Percentiles rank a stretch among this genome's conserved stretches.
These are phyloP conservation scores for Rhizomucor miehei DNA, from an alignment of 371 early-diverging fungal species.

Conservation along the genomic window DNA sequence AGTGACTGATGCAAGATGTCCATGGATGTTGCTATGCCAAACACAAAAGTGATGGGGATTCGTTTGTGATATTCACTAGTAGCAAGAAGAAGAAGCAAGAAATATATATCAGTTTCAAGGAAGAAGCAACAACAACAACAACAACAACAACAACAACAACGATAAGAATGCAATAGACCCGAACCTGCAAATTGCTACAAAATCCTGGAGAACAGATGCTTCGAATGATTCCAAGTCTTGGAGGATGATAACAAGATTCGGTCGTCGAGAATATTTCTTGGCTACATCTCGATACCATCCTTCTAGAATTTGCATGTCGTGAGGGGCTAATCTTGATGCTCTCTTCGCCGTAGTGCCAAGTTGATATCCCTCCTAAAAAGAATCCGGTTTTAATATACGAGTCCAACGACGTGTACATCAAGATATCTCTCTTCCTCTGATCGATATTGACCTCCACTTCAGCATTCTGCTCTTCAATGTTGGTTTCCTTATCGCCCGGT, in stretches of 20 bases:
- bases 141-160: no score
- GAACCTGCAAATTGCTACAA: conserved; percentile 74
- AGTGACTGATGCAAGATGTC: conserved; percentile 80
- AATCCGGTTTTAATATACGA: no score
- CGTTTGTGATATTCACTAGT: conserved; percentile 61
- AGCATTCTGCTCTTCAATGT: conserved; percentile 22
- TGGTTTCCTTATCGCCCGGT: conserved; percentile 22
- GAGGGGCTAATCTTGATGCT: conserved; percentile 35
- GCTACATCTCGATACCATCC: conserved; percentile 59
- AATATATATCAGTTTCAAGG: neutral
- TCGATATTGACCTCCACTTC: conserved; percentile 5
- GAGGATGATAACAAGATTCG: conserved; percentile 70
- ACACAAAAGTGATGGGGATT: conserved; percentile 77
- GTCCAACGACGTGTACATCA: neutral
- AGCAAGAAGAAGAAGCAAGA: neutral
- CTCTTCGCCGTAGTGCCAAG: conserved; percentile 13
- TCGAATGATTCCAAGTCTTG: conserved; percentile 90
- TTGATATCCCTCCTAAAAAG: conserved; percentile 6
- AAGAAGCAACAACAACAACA: no score
- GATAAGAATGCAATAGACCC: no score
- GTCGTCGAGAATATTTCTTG: conserved; percentile 3
- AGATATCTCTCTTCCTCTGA: neutral
- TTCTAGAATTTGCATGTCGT: conserved; percentile 62
- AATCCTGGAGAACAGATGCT: conserved; percentile 66
- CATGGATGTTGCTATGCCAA: conserved; percentile 86